Percentiles rank a stretch among this genome's conserved stretches.
Evolutionary conservation across 768 basidiomycete genomes (phyloP).

Genomic region (Termitomyces bulborhizus): DNA sequence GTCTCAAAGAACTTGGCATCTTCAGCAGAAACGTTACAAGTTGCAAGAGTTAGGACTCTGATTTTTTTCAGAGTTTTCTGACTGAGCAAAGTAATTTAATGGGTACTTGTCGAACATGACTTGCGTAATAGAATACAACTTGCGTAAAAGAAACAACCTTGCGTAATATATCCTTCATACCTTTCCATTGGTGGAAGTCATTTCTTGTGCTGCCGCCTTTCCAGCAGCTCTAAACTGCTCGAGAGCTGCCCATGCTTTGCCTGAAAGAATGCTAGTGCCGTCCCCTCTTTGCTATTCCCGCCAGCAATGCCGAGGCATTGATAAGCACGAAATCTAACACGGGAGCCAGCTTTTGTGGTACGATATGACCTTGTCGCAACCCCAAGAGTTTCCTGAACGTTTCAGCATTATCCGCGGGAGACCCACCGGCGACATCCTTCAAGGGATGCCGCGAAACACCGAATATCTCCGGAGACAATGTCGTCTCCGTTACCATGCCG

Average conservation of each 20-base stretch:
- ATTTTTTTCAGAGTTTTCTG: background rate
- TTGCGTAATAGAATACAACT: background rate
- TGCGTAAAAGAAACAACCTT: too few species aligned
- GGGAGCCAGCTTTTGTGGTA: slow-evolving; percentile 51
- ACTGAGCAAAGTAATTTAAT: background rate
- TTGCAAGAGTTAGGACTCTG: background rate
- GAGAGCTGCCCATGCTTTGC: slow-evolving; percentile 54
- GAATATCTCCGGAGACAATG: slow-evolving; percentile 68
- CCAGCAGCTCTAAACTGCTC: slow-evolving; percentile 44
- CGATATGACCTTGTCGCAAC: slow-evolving; percentile 48
- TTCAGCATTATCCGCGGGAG: slow-evolving; percentile 73
- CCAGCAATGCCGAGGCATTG: slow-evolving; percentile 84
- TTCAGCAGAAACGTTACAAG: slow-evolving; percentile 3
- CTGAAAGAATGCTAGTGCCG: slow-evolving; percentile 52
- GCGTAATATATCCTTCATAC: too few species aligned
- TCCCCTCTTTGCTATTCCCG: slow-evolving; percentile 75
- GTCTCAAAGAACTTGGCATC: background rate
- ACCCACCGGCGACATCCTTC: slow-evolving; percentile 60
- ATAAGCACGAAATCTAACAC: slow-evolving; percentile 84
- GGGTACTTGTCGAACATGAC: background rate
- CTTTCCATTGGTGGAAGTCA: too few species aligned
- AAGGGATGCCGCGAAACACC: slow-evolving; percentile 72
- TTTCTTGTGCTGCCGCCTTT: slow-evolving; percentile 17
- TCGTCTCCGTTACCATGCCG: slow-evolving; percentile 55
- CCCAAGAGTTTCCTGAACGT: slow-evolving; percentile 52